These are phyloP conservation scores for Aspergillus ellipticus DNA, from an alignment of 495 filamentous ascomycete genomes.

Conservation along the genomic window DNA sequence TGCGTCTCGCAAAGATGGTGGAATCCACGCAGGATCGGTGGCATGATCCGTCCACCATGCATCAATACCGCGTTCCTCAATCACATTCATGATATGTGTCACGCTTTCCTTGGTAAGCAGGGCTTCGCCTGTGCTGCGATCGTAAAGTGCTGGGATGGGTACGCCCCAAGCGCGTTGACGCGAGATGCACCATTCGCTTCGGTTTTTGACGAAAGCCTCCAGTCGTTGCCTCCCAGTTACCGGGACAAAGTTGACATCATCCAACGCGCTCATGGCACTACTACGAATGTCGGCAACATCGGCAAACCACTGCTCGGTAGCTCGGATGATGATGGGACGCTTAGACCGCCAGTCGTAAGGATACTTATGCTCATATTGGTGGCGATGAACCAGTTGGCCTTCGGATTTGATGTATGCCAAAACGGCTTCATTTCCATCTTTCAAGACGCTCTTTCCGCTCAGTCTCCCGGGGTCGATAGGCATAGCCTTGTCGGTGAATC, in stretches of 20 bases:
- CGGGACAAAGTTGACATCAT: conserved; percentile 75
- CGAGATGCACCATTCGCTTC: conserved; percentile 99
- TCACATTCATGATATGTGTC: conserved; percentile 75
- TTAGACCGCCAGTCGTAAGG: conserved; percentile 98
- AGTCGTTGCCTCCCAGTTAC: conserved; percentile 66
- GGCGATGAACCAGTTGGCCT: conserved; percentile 57
- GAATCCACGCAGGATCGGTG: conserved; percentile 72
- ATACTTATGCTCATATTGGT: conserved; percentile 82
- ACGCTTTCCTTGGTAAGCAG: conserved; percentile 75
- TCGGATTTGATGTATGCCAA: conserved; percentile 57
- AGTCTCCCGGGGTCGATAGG: conserved; percentile 59
- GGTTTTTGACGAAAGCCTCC: conserved; percentile 76
- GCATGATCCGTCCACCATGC: conserved; percentile 87
- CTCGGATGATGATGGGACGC: conserved; percentile 80
- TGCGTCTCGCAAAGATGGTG: conserved; percentile 47
- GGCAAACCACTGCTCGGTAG: conserved; percentile 97
- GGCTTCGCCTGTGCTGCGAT: conserved; percentile 60
- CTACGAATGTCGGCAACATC: conserved; percentile 79
- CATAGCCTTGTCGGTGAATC: conserved; percentile 72
- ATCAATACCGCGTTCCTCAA: conserved; percentile 74
- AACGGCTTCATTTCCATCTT: conserved; percentile 63
- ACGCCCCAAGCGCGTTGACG: conserved; percentile 95
- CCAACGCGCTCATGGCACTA: conserved; percentile 61
- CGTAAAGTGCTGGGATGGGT: conserved; percentile 88
- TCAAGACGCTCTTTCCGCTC: conserved; percentile 57